Conservation (phyloP, 495 filamentous ascomycete genomes). For the Mycothermus thermophilus region DNA sequence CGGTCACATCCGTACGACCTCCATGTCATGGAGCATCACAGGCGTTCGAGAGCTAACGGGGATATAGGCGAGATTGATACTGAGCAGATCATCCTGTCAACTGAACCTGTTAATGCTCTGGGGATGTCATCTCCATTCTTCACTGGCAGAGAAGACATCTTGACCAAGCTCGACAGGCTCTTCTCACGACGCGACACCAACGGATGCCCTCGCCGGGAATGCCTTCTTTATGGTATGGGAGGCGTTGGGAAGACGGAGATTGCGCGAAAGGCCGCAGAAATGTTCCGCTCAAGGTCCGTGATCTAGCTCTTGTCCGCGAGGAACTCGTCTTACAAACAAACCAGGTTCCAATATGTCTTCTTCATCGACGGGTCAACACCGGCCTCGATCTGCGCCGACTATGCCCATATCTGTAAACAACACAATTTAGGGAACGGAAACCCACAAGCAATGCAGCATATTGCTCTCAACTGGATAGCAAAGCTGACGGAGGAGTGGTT, state of each 20-base stretch:
- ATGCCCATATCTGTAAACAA: slow-evolving; percentile 1
- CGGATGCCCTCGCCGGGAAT: slow-evolving; percentile 2
- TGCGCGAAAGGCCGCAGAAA: slow-evolving; percentile 6
- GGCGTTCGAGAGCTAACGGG: too few relatives aligned
- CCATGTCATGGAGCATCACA: neutral
- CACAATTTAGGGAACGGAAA: neutral
- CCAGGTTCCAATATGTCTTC: slow-evolving; percentile 10
- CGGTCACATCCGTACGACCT: slow-evolving; percentile 3
- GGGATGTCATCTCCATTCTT: slow-evolving; percentile 6
- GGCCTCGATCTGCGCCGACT: slow-evolving; percentile 7
- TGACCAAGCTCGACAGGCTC: slow-evolving; percentile 3
- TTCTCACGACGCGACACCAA: slow-evolving; percentile 1
- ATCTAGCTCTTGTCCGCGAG: neutral
- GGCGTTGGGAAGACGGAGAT: slow-evolving; percentile 18
- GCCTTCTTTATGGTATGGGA: slow-evolving; percentile 10
- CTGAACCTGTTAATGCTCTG: neutral
- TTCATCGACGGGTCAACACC: slow-evolving; percentile 8
- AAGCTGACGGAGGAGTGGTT: slow-evolving; percentile 10
- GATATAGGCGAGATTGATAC: too few relatives aligned
- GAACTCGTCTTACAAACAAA: neutral
- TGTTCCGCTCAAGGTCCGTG: slow-evolving; percentile 3
- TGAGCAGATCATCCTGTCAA: neutral
- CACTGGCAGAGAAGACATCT: slow-evolving; percentile 11
- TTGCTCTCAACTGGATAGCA: slow-evolving; percentile 7
- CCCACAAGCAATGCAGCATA: neutral